These are phyloP conservation scores for Beta lomatogona DNA, from an alignment of 179 eudicot genomes.

Conservation along the genomic window DNA sequence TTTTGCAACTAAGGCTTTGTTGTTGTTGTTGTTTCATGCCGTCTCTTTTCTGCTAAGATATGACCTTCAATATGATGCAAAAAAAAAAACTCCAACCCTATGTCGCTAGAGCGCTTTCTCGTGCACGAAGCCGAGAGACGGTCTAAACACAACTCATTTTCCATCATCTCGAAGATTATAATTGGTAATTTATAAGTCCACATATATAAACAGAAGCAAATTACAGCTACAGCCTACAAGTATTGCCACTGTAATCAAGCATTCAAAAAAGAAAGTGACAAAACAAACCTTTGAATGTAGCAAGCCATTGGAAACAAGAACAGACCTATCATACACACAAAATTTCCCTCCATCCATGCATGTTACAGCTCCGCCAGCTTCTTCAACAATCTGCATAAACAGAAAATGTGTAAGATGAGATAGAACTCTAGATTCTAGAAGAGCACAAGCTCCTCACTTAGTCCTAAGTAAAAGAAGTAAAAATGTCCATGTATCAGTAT, in stretches of 20 bases:
- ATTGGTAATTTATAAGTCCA: not conserved
- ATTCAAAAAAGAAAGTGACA: not conserved
- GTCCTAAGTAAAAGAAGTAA: not conserved
- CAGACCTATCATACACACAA: slow-evolving; percentile 90
- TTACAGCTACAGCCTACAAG: not conserved
- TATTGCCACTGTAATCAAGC: not conserved
- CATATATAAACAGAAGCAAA: not conserved
- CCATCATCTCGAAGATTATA: not conserved
- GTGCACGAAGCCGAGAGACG: too few species aligned
- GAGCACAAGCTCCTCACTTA: slow-evolving; percentile 6
- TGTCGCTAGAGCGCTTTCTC: too few species aligned
- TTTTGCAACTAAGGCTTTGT: too few species aligned
- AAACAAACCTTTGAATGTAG: slow-evolving; percentile 75
- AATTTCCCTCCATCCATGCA: slow-evolving; percentile 92
- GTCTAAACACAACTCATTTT: not conserved
- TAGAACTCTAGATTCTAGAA: slow-evolving; percentile 2
- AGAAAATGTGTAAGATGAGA: slow-evolving; percentile 1
- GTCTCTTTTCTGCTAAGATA: not conserved
- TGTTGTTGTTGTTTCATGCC: too few species aligned
- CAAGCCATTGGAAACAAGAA: slow-evolving; percentile 79
- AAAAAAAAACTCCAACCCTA: too few species aligned
- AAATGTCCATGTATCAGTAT: not conserved
- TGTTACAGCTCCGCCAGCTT: slow-evolving; percentile 93
- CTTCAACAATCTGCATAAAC: slow-evolving; percentile 85
- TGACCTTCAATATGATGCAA: not conserved